Base-by-base conservation (phyloP, 495 filamentous ascomycete genomes). In the Pseudomonodictys pantanalensis region DNA sequence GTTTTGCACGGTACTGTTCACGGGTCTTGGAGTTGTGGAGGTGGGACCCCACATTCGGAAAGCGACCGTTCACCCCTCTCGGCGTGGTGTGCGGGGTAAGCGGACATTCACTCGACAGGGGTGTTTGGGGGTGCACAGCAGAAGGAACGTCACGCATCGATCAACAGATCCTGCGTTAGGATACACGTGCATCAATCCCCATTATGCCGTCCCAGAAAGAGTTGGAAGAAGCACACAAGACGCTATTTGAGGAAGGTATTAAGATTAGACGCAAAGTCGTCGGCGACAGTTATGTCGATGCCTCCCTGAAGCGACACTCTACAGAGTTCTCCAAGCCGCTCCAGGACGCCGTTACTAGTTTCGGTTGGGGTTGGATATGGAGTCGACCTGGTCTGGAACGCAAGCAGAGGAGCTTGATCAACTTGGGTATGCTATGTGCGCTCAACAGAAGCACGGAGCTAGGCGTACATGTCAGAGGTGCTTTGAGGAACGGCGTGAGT, bases 351-450 rank as follows among this genome's bases (percentile, higher is more conserved):
- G 76, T 81, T 9, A 81, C 79, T 5, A 78, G 80, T 65, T 70
- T 70, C 51, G 79, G 77, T 69, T 84, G 79, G 81, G 81, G 80
- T 18, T 69, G 72, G 41, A 67, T 79, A 24, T 83, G 81, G 81
- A 73, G 75, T 4, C 77, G 81, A 6, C 78, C 78, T 0, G 81
- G 81, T 0, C 74, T 83, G 6, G 76, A 79, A 29, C 68, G 73
- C 39, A 82, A 83, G 60, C 78, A 81, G 66, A 72, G 80, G 22
- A 76, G 71, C 51, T 65, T 84, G 26, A 67, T 86, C 44, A 81
- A 81, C 65, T 76, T 81, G 7, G 79, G 74, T 41, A 81, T 83
- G 75, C 69, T 84, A 26, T 78, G 75, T 57, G 80, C 81, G 0
- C 68, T 81, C 46, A 81, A 81, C 60, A 69, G 77, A 17, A 66